A percentile compares a stretch with the other conserved stretches of the same genome.
phyloP scores from a whole-genome alignment of 1,284 basidiomycete genomes.

The Ganoderma lingzhi region DNA sequence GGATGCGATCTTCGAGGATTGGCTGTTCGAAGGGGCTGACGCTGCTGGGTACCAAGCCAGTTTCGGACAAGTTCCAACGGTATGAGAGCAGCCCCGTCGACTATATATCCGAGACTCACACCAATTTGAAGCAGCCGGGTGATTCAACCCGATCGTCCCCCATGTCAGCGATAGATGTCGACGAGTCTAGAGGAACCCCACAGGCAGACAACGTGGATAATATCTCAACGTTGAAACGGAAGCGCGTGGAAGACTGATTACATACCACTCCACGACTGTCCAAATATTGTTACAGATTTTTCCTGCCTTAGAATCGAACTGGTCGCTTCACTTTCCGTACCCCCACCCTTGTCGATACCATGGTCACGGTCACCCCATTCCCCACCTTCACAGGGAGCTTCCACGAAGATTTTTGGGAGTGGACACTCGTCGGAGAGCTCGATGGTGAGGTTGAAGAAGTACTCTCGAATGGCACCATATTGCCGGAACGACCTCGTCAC shows the following conservation, averaged over 20 bases:
- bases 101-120: not conserved
- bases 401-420: not conserved
- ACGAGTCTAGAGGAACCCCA: not conserved
- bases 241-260: conserved; percentile 1
- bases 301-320: not conserved
- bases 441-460: conserved; percentile 3
- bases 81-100: not conserved
- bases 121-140: not conserved
- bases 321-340: not conserved
- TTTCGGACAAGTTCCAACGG: not conserved
- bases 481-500: not conserved
- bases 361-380: not conserved
- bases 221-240: not conserved
- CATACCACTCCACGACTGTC: not conserved
- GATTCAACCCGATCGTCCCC: not conserved
- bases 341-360: not conserved
- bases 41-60: not conserved
- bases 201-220: not conserved
- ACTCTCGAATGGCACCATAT: not conserved
- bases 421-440: not conserved
- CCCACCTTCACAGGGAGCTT: not conserved
- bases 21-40: conserved; percentile 5
- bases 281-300: not conserved
- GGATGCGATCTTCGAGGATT: conserved; percentile 30
- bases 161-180: too few species aligned